Evolutionary conservation across 2,329 filamentous ascomycete species (phyloP), one percentile per base, ranked within the genome.

Genomic region (Elsinoe necatrix): DNA sequence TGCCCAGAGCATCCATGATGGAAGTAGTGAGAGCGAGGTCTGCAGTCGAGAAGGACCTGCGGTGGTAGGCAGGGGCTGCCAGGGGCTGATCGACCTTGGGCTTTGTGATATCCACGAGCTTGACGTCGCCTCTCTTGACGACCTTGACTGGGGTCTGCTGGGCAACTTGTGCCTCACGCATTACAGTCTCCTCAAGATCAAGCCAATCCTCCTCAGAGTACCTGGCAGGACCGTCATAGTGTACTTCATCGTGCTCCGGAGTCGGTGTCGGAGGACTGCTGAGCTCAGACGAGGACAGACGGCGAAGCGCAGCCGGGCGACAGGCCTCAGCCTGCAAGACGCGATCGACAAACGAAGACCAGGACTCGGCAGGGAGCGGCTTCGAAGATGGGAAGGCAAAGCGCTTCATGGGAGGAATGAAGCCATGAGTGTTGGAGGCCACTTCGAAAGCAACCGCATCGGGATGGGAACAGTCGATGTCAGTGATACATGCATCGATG

Each of bases 251-350:
- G 12, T 42, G 16, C 4, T 18, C 16, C 14, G 54, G 20, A 37
- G 14, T 37, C n/a, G 41, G 41, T 20, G 54, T n/a, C 14, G 8
- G 16, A 2, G 54, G 54, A 20, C 39, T 45, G 11, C 11, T 34
- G 18, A 47, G 12, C 29, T 56, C 41, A 7, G 18, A 45, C 2
- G 39, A 47, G 16, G 42, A 37, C 7, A 34, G 21, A 27, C 52
- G 52, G 42, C 39, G 54, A 16, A 20, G 5, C n/a, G n/a, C 12
- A 18, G 29, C 9, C 16, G 54, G 54, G 6, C 12, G 41, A 25
- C 54, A 56, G 21, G 41, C 27, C 21, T 56, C 54, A 6, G 42
- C 18, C 42, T 56, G 39, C 5, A 45, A 27, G 11, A 47, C 54
- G 9, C 54, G 54, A 16, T 56, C 41, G 9, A 56, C 16, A 16